Conservation (phyloP, 345 rosid species). For the Eucalyptus polybractea region DNA sequence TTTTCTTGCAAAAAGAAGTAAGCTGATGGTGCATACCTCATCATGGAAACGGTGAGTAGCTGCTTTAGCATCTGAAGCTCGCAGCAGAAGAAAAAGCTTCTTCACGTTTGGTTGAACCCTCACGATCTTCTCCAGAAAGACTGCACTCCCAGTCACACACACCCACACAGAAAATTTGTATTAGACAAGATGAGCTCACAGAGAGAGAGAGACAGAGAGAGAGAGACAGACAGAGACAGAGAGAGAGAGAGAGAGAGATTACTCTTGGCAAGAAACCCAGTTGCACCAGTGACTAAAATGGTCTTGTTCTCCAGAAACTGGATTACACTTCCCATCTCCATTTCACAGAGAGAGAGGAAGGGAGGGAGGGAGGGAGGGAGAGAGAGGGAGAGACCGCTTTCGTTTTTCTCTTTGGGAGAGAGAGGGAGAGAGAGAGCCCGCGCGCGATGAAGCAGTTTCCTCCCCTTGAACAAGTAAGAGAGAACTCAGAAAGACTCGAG, state of each 20-base stretch:
- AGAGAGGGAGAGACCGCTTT: not conserved
- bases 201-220: not conserved
- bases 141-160: conserved; percentile 9
- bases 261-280: conserved; percentile 66
- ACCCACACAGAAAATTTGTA: not conserved
- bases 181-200: not conserved
- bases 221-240: too few species aligned
- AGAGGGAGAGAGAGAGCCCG: not conserved
- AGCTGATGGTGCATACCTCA: conserved; percentile 31
- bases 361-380: not conserved
- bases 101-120: conserved; percentile 79
- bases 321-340: conserved; percentile 46
- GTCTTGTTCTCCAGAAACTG: conserved; percentile 45
- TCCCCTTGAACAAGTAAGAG: not conserved
- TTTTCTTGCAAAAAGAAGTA: not conserved
- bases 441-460: not conserved
- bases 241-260: not conserved
- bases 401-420: not conserved
- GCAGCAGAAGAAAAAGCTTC: conserved; percentile 63
- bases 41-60: conserved; percentile 50
- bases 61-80: conserved; percentile 59
- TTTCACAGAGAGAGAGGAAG: conserved; percentile 1
- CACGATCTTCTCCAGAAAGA: conserved; percentile 67
- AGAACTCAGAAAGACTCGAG: not conserved
- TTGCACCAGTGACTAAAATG: conserved; percentile 46